Base-by-base conservation (phyloP, 805 yeast genomes). In the Saccharomycopsis amapae region DNA sequence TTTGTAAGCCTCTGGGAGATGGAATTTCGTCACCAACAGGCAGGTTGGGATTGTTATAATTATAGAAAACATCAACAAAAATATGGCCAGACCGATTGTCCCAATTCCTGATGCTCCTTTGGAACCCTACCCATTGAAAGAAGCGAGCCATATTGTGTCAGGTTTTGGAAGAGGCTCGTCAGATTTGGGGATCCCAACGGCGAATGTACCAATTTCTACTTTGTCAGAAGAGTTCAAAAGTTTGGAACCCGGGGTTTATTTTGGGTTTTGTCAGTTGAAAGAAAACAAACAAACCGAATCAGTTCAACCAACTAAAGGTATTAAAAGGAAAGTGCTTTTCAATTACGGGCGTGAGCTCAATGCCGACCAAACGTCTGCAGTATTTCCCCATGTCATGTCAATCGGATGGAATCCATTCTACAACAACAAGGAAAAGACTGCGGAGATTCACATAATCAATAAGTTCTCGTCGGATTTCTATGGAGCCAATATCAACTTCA, bases 91-190 rank as follows among this genome's bases (percentile, higher is more conserved):
- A 28, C 48, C 51, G 9, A 13, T 23, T 19, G 40, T 37, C 5
- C 39, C 31, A 18, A 65, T 72, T 13, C 75, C 78, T 5, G 62
- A 65, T 2, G 56, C 63, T 0, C 78, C 78, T 2, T 40, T 45
- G 6, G 51, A 66, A 0, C 76, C 78, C 5, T 68, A 56, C 30
- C 89, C 89, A 0, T 67, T 72, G 0, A 61, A 70, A 3, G 64
- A 70, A 3, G 63, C 60, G 13, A 65, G 80, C 12, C 66, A 67
- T 24, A 72, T 85, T 23, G 70, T 80, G 17, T 71, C 89, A 25
- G 98, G 99, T 0, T 93, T 86, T 64, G 99, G 98, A 4, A 73
- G 99, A 45, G 99, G 99, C 0, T 86, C 97, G 0, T 63, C 93
- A 0, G 96, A 87, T 55, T 70, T 93, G 35, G 97, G 97, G 0